phyloP scores from a whole-genome alignment of 805 yeast species.

The Metschnikowia matae region DNA sequence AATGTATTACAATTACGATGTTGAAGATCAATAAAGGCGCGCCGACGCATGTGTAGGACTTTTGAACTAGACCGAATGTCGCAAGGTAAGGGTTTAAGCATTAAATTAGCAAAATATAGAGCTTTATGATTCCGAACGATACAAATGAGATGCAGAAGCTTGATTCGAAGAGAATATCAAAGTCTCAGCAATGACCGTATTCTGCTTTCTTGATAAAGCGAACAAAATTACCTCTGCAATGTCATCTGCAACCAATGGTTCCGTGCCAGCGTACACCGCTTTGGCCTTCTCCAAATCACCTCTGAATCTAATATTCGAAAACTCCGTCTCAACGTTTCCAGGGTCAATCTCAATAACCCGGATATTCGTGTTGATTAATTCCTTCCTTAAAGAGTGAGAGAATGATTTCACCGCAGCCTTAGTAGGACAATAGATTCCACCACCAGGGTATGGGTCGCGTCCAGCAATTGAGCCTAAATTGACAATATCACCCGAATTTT shows the following conservation, averaged over 20 bases:
- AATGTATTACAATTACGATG: neutral
- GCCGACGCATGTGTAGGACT: neutral
- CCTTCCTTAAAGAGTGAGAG: constrained; percentile 69
- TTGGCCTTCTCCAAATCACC: constrained; percentile 62
- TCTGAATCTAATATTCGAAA: constrained; percentile 58
- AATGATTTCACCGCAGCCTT: constrained; percentile 71
- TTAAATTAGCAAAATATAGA: neutral
- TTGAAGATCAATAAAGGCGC: neutral
- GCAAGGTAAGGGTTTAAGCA: neutral
- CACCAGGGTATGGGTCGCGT: constrained; percentile 75
- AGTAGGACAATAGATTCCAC: constrained; percentile 72
- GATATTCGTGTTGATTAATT: constrained; percentile 63
- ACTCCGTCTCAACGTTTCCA: constrained; percentile 78
- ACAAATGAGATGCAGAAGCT: constrained; percentile 68
- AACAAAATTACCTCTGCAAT: constrained; percentile 73
- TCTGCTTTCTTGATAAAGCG: constrained; percentile 60
- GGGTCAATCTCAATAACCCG: constrained; percentile 75
- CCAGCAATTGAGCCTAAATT: constrained; percentile 79
- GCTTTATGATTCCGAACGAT: constrained; percentile 20
- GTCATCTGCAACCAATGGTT: constrained; percentile 68
- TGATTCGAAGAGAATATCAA: constrained; percentile 83
- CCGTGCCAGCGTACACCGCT: constrained; percentile 61
- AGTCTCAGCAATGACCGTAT: constrained; percentile 75
- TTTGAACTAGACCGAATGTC: neutral
- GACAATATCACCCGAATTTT: constrained; percentile 69